Base-by-base conservation (phyloP, 1,139 yeast genomes). In the Lodderomyces orthopsilosis region DNA sequence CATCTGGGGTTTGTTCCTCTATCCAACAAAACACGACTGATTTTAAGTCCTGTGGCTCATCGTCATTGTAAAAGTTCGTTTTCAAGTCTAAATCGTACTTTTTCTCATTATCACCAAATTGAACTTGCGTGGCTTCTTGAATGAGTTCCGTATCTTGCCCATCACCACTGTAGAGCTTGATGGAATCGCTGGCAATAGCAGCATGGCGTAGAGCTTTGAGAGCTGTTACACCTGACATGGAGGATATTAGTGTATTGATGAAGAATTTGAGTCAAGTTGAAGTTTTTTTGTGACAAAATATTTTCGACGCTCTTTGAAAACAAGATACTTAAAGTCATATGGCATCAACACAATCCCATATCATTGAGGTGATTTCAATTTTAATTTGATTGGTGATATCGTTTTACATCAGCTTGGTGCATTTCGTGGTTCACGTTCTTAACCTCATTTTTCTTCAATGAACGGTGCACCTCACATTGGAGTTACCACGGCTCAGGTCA, bases 21-120 rank as follows among this genome's bases (percentile, higher is more conserved):
- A 83, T 51, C 94, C 96, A 93, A 52, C 95, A 86, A 58, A 89
- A 89, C 32, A 82, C 75, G 3, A 88, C 83, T 1, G 85, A 79
- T 50, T 80, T 69, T 46, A 87, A 66, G n/a, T 75, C 68, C 41
- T 83, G 73, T 15, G 66, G 63, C 13, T 60, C 63, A 38, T 69
- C 80, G 41, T 81, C 84, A 41, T 78, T 71, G 47, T 68, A 67
- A 54, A 85, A 85, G 45, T 77, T 75, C 3, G 95, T 85, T n/a
- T 51, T 49, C 12, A 63, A 61, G 53, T 74, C 70, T 40, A 85
- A 57, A 44, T 59, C 59, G 48, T 48, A 66, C 12, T 41, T 30
- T 4, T 50, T 53, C 4, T 45, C 49, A 37, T 52, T 49, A 35
- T 46, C 51, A 22, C 67, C 74, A 36, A 73, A 57, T 43, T 57